phyloP scores from a whole-genome alignment of 2,329 filamentous ascomycete genomes.

The Colletotrichum sp. region DNA sequence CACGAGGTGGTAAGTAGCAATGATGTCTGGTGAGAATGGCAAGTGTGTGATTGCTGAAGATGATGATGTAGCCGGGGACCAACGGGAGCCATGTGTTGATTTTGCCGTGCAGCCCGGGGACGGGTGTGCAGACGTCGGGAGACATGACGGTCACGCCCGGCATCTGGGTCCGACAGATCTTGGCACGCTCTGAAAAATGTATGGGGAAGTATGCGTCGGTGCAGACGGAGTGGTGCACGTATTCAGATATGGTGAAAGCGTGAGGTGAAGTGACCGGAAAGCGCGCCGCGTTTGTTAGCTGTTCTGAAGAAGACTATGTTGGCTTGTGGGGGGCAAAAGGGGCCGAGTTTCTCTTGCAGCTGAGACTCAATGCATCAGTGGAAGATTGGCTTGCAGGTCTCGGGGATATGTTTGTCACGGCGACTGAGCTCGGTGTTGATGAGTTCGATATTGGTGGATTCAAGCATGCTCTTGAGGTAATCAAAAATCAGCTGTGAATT shows the following conservation, averaged over 20 bases:
- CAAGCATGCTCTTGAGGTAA: not conserved
- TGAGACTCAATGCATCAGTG: not conserved
- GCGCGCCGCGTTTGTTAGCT: not conserved
- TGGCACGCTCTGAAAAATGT: fast-evolving
- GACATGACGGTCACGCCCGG: not conserved
- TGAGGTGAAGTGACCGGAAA: not conserved
- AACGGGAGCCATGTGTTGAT: not conserved
- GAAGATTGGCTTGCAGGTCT: not conserved
- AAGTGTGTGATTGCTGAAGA: not conserved
- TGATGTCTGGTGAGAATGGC: fast-evolving
- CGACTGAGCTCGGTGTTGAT: not conserved
- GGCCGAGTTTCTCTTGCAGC: not conserved
- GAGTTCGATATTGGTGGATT: not conserved
- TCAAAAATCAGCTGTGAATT: not conserved
- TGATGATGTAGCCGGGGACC: not conserved
- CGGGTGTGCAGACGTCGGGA: not conserved
- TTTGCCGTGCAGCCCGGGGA: not conserved
- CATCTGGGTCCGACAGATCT: not conserved
- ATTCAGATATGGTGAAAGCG: not conserved
- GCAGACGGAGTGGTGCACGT: not conserved
- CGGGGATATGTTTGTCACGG: not conserved
- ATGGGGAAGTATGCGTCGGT: not conserved
- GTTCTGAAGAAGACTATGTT: not conserved
- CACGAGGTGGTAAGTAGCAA: not conserved
- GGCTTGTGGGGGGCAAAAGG: not conserved